Conservation (phyloP, 257 asterid species). For the Leonotis leonurus region DNA sequence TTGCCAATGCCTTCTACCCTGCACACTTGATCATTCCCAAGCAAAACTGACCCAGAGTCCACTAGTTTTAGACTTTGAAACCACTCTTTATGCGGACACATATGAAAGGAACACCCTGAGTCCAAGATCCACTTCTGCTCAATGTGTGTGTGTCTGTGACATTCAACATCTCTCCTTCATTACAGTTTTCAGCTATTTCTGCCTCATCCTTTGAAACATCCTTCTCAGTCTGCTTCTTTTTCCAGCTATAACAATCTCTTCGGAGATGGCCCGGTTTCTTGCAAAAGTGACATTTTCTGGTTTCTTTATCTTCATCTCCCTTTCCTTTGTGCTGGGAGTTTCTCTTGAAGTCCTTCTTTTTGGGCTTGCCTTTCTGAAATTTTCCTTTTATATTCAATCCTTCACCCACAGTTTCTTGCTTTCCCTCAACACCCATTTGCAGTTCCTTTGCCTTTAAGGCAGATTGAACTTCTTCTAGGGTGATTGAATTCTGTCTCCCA, state of each 20-base stretch:
- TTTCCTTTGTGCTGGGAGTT: neutral
- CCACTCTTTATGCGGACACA: neutral
- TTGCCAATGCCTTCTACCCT: neutral
- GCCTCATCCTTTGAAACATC: neutral
- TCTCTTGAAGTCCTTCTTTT: neutral
- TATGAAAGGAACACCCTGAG: neutral
- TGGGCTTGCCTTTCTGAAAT: too few species aligned
- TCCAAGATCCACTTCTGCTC: neutral
- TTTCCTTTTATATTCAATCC: too few species aligned
- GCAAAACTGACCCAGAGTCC: neutral
- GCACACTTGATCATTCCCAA: neutral
- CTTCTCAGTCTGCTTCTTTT: neutral
- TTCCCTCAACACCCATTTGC: too few species aligned
- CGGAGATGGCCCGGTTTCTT: neutral
- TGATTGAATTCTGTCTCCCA: too few species aligned
- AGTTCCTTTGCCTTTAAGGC: too few species aligned
- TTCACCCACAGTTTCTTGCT: too few species aligned
- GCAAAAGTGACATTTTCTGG: neutral
- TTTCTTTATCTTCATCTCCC: neutral
- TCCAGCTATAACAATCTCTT: neutral
- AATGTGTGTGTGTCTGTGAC: too few species aligned
- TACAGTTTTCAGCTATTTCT: neutral
- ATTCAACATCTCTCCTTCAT: neutral
- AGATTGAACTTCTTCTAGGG: too few species aligned
- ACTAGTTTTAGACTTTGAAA: neutral